A percentile compares a stretch with the other conserved stretches of the same genome.
Evolutionary conservation across 306 rosid genomes (phyloP).

Genomic region (Vigna nakashimae): DNA sequence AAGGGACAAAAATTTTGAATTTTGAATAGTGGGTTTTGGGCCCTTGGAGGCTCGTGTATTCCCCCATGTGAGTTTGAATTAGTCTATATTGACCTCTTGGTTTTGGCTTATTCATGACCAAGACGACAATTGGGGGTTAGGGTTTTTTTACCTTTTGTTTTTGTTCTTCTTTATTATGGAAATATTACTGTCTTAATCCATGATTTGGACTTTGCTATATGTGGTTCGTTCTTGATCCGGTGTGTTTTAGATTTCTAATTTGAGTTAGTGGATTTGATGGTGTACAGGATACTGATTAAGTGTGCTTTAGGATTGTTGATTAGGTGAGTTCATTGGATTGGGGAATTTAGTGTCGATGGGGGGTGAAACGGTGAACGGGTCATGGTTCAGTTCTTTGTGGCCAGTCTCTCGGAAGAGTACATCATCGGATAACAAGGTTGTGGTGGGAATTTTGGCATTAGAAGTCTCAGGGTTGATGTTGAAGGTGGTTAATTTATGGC

Average conservation of each 20-base stretch:
- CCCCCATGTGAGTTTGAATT: constrained; percentile 15
- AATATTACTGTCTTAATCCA: constrained; percentile 3
- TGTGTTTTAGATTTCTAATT: constrained; percentile 38
- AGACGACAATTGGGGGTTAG: constrained; percentile 40
- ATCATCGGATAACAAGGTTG: constrained; percentile 56
- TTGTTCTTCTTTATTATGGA: not conserved
- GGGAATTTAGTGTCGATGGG: constrained; percentile 51
- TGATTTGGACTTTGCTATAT: not conserved
- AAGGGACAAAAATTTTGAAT: constrained; percentile 20
- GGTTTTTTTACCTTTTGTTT: not conserved
- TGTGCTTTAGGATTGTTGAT: constrained; percentile 31
- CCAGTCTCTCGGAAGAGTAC: constrained; percentile 62
- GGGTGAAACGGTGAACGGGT: constrained; percentile 59
- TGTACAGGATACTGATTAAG: constrained; percentile 47
- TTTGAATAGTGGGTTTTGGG: constrained; percentile 40
- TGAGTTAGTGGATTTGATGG: constrained; percentile 36
- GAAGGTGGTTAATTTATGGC: constrained; percentile 78
- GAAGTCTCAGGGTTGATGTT: constrained; percentile 86
- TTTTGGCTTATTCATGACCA: constrained; percentile 23
- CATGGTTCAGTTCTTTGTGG: constrained; percentile 67
- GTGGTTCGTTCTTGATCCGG: not conserved
- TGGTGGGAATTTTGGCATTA: constrained; percentile 71
- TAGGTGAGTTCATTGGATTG: constrained; percentile 33
- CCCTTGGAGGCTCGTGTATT: constrained; percentile 12
- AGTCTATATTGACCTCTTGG: constrained; percentile 13